Conservation (phyloP, 768 basidiomycete species). For the Calocera viscosa region DNA sequence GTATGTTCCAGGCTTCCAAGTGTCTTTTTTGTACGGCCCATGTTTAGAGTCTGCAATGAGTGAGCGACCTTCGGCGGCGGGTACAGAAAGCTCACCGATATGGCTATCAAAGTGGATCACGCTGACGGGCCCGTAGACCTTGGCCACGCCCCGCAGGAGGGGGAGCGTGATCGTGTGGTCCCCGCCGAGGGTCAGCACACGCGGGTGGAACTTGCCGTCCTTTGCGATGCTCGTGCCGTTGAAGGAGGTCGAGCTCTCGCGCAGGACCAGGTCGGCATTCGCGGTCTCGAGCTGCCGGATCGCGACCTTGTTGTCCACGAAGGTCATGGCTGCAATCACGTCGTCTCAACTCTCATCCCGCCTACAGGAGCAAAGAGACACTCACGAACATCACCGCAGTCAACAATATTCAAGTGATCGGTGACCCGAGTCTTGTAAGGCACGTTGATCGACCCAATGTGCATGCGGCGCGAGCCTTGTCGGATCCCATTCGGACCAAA, state of each 20-base stretch:
- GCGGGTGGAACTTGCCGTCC: constrained; percentile 28
- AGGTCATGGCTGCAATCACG: background rate
- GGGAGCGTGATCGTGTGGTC: constrained; percentile 27
- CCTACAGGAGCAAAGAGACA: background rate
- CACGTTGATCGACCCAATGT: constrained; percentile 25
- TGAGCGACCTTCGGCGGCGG: background rate
- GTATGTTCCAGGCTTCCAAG: constrained; percentile 6
- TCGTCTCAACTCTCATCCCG: background rate
- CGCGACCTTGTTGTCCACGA: constrained; percentile 25
- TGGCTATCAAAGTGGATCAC: constrained; percentile 28
- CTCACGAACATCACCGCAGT: constrained; percentile 27
- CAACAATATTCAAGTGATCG: constrained; percentile 22
- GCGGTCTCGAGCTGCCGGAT: constrained; percentile 27
- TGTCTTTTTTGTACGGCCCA: constrained; percentile 5
- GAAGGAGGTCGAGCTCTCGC: background rate
- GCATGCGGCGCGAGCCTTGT: constrained; percentile 23
- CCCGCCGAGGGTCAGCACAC: constrained; percentile 27
- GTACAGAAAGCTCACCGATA: constrained; percentile 8
- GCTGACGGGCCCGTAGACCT: constrained; percentile 27
- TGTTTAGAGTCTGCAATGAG: constrained; percentile 5
- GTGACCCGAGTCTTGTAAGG: constrained; percentile 23
- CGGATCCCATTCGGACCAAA: constrained; percentile 29
- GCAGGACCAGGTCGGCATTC: constrained; percentile 16
- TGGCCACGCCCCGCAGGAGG: constrained; percentile 24
- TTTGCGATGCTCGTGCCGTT: constrained; percentile 22